These are phyloP conservation scores for Colletotrichum sp. DNA, from an alignment of 2,329 filamentous ascomycete genomes.

Conservation along the genomic window DNA sequence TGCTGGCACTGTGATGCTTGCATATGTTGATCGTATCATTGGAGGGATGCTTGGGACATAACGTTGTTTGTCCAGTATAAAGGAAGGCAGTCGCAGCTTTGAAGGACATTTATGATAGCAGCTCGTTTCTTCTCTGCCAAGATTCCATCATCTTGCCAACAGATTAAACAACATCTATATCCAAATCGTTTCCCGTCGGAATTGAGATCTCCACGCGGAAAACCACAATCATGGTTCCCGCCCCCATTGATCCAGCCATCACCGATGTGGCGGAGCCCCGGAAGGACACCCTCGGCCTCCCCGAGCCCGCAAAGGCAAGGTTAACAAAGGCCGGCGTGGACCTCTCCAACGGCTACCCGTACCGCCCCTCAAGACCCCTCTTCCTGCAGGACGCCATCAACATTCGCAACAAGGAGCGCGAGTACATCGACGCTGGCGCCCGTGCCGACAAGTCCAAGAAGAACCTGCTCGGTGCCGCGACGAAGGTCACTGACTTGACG, in stretches of 20 bases:
- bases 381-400: slow-evolving; percentile 74
- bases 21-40: neutral
- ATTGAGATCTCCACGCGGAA: neutral
- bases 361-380: slow-evolving; percentile 69
- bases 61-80: neutral
- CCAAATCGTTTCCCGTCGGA: neutral
- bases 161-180: rapidly evolving
- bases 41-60: neutral
- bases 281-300: slow-evolving; percentile 70
- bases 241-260: slow-evolving; percentile 66
- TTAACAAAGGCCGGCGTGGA: slow-evolving; percentile 74
- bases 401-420: slow-evolving; percentile 62
- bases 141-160: neutral
- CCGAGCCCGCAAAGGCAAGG: slow-evolving; percentile 58
- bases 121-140: rapidly evolving
- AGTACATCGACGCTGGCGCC: slow-evolving; percentile 64
- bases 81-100: neutral
- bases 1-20: neutral
- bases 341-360: slow-evolving; percentile 73
- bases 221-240: slow-evolving; percentile 48
- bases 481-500: slow-evolving; percentile 67
- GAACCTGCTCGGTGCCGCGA: slow-evolving; percentile 63
- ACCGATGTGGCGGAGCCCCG: slow-evolving; percentile 65
- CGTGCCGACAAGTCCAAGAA: slow-evolving; percentile 71
- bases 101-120: rapidly evolving